Base-by-base conservation (phyloP, 2,329 filamentous ascomycete species). In the Knoxdaviesia capensis region DNA sequence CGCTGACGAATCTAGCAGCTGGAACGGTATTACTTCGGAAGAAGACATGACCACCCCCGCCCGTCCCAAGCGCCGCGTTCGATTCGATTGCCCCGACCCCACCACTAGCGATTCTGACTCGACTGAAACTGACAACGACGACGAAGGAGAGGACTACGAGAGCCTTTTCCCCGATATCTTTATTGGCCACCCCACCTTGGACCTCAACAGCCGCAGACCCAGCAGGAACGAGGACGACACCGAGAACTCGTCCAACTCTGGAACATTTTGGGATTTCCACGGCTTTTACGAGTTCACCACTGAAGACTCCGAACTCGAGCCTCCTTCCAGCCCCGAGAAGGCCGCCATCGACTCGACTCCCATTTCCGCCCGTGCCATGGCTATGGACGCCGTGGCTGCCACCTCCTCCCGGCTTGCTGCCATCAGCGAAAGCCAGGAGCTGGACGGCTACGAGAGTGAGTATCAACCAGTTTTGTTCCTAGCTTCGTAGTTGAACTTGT, bases 141-240 rank as follows among this genome's bases (percentile, higher is more conserved):
- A 75, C 45, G 37, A 43, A 7, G 41, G 40, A 31, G 41, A 45
- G 30, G 69, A 76, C 47, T 59, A 68, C 38, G 69, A 72, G 45
- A 71, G 74, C 47, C 71, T 85, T 48, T 84, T 84, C 47, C 79
- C 81, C 1, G 76, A 86, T 53, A 76, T 88, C 45, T 88, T 88
- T 56, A 66, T 87, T 44, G 74, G 80, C 40, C 80, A 86, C 57
- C 79, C 74, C 52, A 68, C 72, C 10, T 65, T 88, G 5, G 80
- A 85, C 50, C 77, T 80, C 20, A 20, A 20, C 5, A 68, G 69
- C 41, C 75, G 88, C 52, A 78, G 80, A 48, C 71, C 2, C 20
- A 20, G 73, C 36, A 76, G 83, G 59, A 79, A 87, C 48, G 80
- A 86, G 53, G 68, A 71, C 47, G 75, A 83, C 48, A 61, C 62